phyloP scores from a whole-genome alignment of 2,329 filamentous ascomycete species.

The Aspergillus latus region DNA sequence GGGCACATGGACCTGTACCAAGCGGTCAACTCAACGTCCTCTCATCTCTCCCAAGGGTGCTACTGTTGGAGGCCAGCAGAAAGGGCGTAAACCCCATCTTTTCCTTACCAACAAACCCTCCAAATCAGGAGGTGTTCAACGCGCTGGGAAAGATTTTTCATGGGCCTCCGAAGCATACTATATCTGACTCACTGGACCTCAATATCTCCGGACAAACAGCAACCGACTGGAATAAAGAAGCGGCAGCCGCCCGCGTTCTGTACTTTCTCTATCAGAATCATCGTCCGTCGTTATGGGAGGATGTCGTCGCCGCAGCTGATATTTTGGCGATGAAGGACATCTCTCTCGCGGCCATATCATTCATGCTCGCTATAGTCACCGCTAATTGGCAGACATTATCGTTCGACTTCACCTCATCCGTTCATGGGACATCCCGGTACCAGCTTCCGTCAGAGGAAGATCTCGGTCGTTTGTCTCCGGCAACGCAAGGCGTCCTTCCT shows the following conservation, averaged over 20 bases:
- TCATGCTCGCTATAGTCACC: constrained; percentile 54
- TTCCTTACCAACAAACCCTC: constrained; percentile 52
- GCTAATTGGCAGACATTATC: constrained; percentile 53
- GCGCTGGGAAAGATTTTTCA: constrained; percentile 58
- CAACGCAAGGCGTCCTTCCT: constrained; percentile 38
- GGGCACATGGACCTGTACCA: constrained; percentile 56
- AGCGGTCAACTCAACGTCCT: constrained; percentile 58
- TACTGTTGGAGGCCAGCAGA: constrained; percentile 49
- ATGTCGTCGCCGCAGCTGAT: constrained; percentile 55
- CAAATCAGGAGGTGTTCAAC: constrained; percentile 55
- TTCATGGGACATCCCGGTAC: constrained; percentile 29
- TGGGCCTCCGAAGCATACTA: constrained; percentile 44
- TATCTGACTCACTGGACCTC: constrained; percentile 32
- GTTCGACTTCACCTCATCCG: constrained; percentile 26
- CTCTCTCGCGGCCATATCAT: constrained; percentile 55
- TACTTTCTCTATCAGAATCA: constrained; percentile 56
- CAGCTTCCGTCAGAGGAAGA: constrained; percentile 43
- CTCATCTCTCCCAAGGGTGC: constrained; percentile 55
- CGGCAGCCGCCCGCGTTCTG: constrained; percentile 54
- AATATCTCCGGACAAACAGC: constrained; percentile 35
- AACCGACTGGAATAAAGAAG: constrained; percentile 48
- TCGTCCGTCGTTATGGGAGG: constrained; percentile 53
- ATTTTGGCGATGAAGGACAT: constrained; percentile 58
- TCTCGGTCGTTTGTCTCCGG: constrained; percentile 38
- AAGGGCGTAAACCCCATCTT: constrained; percentile 47